Conservation (phyloP, 768 basidiomycete genomes). For the Lanmaoa rubissima region DNA sequence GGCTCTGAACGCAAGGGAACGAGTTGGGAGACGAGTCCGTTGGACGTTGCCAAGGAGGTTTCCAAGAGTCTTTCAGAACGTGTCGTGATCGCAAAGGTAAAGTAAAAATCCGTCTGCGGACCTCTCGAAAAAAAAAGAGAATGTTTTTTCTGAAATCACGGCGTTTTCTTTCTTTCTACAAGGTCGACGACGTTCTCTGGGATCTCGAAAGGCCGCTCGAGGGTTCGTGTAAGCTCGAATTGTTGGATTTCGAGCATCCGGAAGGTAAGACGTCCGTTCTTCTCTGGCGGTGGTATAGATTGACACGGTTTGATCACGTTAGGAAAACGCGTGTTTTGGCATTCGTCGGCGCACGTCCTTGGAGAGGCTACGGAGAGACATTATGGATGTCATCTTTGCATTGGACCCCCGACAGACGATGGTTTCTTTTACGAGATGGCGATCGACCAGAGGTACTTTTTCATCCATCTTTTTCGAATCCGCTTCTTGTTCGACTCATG, state of each 20-base stretch:
- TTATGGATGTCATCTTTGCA: slow-evolving; percentile 95
- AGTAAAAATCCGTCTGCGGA: background rate
- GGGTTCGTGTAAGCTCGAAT: slow-evolving; percentile 69
- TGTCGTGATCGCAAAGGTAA: slow-evolving; percentile 91
- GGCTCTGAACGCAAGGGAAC: slow-evolving; percentile 80
- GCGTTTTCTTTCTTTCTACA: background rate
- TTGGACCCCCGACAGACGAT: slow-evolving; percentile 95
- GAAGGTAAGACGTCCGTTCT: slow-evolving; percentile 50
- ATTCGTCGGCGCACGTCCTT: slow-evolving; percentile 96
- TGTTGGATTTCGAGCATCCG: slow-evolving; percentile 90
- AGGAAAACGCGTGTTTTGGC: slow-evolving; percentile 99
- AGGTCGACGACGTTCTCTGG: slow-evolving; percentile 86
- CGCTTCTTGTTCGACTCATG: background rate
- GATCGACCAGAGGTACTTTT: slow-evolving; percentile 66
- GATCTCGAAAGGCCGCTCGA: slow-evolving; percentile 96
- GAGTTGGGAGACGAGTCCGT: slow-evolving; percentile 93
- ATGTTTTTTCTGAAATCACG: background rate
- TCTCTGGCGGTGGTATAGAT: background rate
- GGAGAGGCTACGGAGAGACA: slow-evolving; percentile 96
- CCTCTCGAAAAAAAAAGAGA: slow-evolving; percentile 5
- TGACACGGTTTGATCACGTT: background rate
- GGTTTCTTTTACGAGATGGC: slow-evolving; percentile 99
- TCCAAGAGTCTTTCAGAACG: slow-evolving; percentile 86
- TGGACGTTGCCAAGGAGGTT: slow-evolving; percentile 86
- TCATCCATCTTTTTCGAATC: too few relatives aligned